phyloP scores from a whole-genome alignment of 495 filamentous ascomycete species.

The Gamarada debralockiae region DNA sequence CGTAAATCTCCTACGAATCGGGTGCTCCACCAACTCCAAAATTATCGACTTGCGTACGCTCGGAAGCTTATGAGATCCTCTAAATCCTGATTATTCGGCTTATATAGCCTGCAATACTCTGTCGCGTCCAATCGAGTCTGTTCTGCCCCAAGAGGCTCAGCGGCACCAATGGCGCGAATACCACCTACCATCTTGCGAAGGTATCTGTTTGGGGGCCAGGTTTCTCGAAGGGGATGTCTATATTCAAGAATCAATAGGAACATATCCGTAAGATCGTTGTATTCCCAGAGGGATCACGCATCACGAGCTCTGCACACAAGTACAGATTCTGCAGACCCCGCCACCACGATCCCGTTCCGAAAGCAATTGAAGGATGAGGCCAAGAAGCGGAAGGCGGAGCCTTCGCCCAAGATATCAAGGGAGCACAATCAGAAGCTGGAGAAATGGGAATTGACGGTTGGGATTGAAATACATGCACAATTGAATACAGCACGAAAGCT shows the following conservation, averaged over 20 bases:
- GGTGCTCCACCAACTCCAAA: not conserved
- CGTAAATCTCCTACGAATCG: not conserved
- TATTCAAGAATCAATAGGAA: slow-evolving; percentile 1
- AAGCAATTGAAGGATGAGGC: slow-evolving; percentile 74
- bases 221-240: slow-evolving; percentile 38
- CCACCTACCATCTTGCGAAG: slow-evolving; percentile 35
- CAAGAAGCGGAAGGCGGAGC: slow-evolving; percentile 41
- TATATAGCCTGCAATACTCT: not conserved
- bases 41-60: slow-evolving; percentile 3
- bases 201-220: slow-evolving; percentile 43
- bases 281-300: slow-evolving; percentile 9
- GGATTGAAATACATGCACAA: slow-evolving; percentile 96
- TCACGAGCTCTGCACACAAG: slow-evolving; percentile 3
- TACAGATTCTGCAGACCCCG: slow-evolving; percentile 3
- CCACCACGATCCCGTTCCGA: slow-evolving; percentile 49
- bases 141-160: not conserved
- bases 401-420: slow-evolving; percentile 33
- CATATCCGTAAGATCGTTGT: not conserved
- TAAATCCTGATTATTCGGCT: not conserved
- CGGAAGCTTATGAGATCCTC: not conserved
- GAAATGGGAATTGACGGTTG: slow-evolving; percentile 87
- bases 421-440: slow-evolving; percentile 46
- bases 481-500: slow-evolving; percentile 82
- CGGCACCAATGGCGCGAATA: slow-evolving; percentile 30
- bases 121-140: slow-evolving; percentile 2